Base-by-base conservation (phyloP, 169 alveolate species). In the Toxoplasma gondii region DNA sequence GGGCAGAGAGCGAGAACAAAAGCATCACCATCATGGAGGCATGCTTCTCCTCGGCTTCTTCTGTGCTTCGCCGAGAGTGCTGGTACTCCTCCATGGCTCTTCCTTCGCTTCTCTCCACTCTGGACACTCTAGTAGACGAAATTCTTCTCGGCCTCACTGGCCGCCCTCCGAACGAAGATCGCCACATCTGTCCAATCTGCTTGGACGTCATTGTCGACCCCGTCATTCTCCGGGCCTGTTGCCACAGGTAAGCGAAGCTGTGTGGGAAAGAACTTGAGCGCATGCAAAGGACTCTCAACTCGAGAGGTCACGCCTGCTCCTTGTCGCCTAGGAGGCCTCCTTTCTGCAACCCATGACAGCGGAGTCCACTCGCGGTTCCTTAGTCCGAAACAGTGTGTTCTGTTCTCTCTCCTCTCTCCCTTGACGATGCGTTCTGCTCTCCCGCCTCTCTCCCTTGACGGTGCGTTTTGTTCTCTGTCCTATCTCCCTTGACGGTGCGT, bases 171-270 rank as follows among this genome's bases (percentile, higher is more conserved):
- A 36, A 53, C 49, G 43, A 27, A 10, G 95, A 86, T 34, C 43
- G 80, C 19, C 82, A 93, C 44, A 80, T 67, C 2, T 93, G 95
- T 49, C 95, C 95, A 22, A 93, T 93, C 38, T 93, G 95, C 36
- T 88, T 93, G 31, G 95, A 93, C 78, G 81, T 93, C 5, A 58
- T 93, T 36, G 95, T 83, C 34, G 93, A 93, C 64, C 95, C 95
- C 43, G 93, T 93, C 34, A 93, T 84, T 39, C 78, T 93, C 1
- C n/a, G 95, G 17, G 95, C 92, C 19, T 93, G 95, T 88, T 93
- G 92, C 91, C 95, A 93, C 91, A 1, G 94, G 78, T 91, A 17
- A 82, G 90, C 34, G 17, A 34, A 4, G 82, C 34, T 9, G 82
- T 2, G 82, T 49, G 22, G 4, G 58, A 49, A 49, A 49, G 12